Percentiles rank a stretch among this genome's conserved stretches.
Conservation (phyloP, 257 asterid genomes). For the Gentiana macrophylla region DNA sequence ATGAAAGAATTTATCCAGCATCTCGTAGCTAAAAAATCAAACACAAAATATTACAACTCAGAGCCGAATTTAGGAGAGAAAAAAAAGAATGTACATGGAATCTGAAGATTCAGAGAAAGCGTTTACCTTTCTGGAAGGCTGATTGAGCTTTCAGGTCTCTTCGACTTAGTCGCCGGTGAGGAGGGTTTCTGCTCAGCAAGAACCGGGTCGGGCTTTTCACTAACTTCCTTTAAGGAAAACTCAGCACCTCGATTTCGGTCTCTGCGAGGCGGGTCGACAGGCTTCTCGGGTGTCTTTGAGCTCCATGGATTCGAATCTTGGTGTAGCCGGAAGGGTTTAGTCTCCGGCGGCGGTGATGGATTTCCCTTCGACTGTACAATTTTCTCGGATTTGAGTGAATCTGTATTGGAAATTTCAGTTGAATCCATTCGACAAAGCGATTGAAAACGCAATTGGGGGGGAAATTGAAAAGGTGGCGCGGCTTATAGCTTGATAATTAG, state of each 20-base stretch:
- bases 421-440: constrained; percentile 37
- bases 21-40: constrained; percentile 49
- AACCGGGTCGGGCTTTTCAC: constrained; percentile 24
- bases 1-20: constrained; percentile 60
- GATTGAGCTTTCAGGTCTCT: constrained; percentile 19
- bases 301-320: constrained; percentile 26
- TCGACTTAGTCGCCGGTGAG: constrained; percentile 13
- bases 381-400: constrained; percentile 41
- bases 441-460: too few relatives aligned
- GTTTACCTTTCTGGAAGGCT: constrained; percentile 71
- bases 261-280: constrained; percentile 43
- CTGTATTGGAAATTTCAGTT: constrained; percentile 13
- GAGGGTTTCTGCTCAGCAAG: constrained; percentile 10
- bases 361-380: constrained; percentile 12
- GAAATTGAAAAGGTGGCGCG: too few relatives aligned
- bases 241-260: constrained; percentile 34
- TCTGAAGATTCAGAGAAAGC: constrained; percentile 1
- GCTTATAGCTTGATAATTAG: too few relatives aligned
- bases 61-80: constrained; percentile 17
- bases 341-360: constrained; percentile 25
- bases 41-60: constrained; percentile 5
- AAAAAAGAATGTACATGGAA: constrained; percentile 40
- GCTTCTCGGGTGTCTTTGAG: constrained; percentile 65
- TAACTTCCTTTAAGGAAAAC: constrained; percentile 45
- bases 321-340: constrained; percentile 3